A percentile compares a stretch with the other conserved stretches of the same genome.
Evolutionary conservation across 108 stramenopile species (phyloP).

Genomic region (Licmophora abbreviata): DNA sequence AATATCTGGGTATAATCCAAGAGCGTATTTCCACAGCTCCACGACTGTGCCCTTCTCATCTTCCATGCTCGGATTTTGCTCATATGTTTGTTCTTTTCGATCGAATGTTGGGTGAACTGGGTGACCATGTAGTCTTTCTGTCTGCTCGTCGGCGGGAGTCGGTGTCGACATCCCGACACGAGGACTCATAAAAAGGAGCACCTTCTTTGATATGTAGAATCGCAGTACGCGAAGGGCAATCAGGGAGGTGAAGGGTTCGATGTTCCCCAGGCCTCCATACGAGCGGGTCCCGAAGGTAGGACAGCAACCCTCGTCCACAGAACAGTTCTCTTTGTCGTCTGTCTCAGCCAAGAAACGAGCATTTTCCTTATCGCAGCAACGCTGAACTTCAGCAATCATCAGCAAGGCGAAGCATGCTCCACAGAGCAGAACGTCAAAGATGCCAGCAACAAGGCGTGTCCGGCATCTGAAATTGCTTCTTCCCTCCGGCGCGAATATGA

Average conservation of each 20-base stretch:
- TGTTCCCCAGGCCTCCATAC: conserved; percentile 62
- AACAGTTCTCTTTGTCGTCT: conserved; percentile 3
- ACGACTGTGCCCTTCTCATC: conserved; percentile 31
- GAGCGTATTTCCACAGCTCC: conserved; percentile 70
- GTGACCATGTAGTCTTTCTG: neutral
- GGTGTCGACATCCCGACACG: neutral
- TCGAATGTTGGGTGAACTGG: too few species aligned
- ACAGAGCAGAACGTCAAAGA: conserved; percentile 42
- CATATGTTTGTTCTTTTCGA: neutral
- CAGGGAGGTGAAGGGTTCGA: conserved; percentile 68
- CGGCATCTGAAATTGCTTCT: neutral
- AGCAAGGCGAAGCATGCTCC: conserved; percentile 42
- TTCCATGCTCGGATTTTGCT: conserved; percentile 1
- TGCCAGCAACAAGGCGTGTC: conserved; percentile 17
- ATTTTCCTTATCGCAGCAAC: conserved; percentile 39
- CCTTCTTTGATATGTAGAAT: conserved; percentile 25
- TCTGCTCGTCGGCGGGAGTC: neutral
- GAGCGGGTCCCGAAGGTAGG: conserved; percentile 42
- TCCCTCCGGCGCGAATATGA: conserved; percentile 12
- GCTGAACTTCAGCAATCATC: conserved; percentile 46
- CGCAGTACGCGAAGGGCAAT: conserved; percentile 60
- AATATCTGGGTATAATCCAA: conserved; percentile 58
- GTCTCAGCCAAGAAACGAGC: conserved; percentile 1
- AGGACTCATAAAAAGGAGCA: too few species aligned
- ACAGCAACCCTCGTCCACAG: conserved; percentile 21